Evolutionary conservation across 352 stramenopile species (phyloP), one percentile per base, ranked within the genome.

Genomic region (Stramenopiles sp.): DNA sequence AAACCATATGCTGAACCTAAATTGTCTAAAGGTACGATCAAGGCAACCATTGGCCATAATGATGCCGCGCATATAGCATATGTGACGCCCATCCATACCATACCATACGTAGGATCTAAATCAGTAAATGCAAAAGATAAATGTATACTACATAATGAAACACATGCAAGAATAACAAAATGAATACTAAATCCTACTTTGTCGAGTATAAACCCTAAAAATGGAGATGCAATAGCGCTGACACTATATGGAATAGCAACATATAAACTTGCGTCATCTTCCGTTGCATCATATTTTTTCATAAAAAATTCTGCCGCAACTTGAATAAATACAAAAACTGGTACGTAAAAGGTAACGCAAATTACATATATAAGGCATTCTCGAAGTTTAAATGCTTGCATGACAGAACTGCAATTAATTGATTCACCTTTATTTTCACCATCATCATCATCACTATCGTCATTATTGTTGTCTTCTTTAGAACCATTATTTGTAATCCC

Each of bases 171-270:
- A 0, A 93, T 81, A 29, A 89, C 88, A 32, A 97, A 83, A 53
- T 92, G 78, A 0, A 91, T 91, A 23, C 91, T 88, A 27, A 91
- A 81, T 13, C 92, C 92, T 73, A 95, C 86, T 29, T 85, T 88
- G 79, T 97, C 92, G n/a, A 97, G 89, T 63, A 93, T 79, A 69
- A 93, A 93, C 30, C 92, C 92, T 0, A 97, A 83, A 79, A 95
- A 89, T 29, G 92, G 92, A 30, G 87, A 94, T 38, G 95, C 87
- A 30, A 89, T 81, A 73, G 90, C 91, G 30, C 90, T 95, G 43
- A 96, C 94, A 32, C 95, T 87, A 83, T 96, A 97, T 38, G 92
- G 93, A 69, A 97, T 91, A 13, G 86, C 92, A 90, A 97, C 96
- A 6, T 92, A 86, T 20, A 13, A 13, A 33, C 85, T 91, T n/a